Percentiles rank a stretch among this genome's conserved stretches.
Conservation (phyloP, 2,329 filamentous ascomycete species). For the Nothophaeocryptopus gaeumannii region DNA sequence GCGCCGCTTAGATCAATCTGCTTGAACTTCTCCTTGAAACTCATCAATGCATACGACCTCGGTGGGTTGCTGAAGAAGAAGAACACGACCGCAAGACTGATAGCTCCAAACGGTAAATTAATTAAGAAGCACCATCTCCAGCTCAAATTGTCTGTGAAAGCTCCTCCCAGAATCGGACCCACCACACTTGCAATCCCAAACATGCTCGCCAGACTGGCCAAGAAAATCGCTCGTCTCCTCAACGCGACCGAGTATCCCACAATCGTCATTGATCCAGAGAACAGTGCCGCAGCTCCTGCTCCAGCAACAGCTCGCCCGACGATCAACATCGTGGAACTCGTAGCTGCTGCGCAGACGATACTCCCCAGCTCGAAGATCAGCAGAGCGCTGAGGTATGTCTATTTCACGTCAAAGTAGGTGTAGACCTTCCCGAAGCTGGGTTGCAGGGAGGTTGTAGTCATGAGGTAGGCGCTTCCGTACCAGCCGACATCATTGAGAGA, state of each 20-base stretch:
- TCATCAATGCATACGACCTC: slow-evolving; percentile 11
- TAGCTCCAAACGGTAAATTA: slow-evolving; percentile 41
- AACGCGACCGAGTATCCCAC: slow-evolving; percentile 44
- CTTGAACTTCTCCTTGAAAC: slow-evolving; percentile 44
- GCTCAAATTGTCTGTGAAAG: slow-evolving; percentile 38
- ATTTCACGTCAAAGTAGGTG: slow-evolving; percentile 56
- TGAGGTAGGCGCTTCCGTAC: slow-evolving; percentile 47
- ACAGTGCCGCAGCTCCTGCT: slow-evolving; percentile 51
- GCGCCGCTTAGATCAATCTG: slow-evolving; percentile 51
- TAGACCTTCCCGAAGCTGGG: slow-evolving; percentile 57
- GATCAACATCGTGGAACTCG: slow-evolving; percentile 53
- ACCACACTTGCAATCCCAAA: slow-evolving; percentile 42
- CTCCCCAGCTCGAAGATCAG: slow-evolving; percentile 52
- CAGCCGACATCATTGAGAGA: slow-evolving; percentile 48
- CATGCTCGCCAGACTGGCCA: slow-evolving; percentile 37
- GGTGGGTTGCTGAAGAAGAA: slow-evolving; percentile 29
- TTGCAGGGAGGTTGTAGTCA: slow-evolving; percentile 41
- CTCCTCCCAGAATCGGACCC: slow-evolving; percentile 44
- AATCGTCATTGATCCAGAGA: slow-evolving; percentile 54
- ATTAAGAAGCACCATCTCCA: slow-evolving; percentile 35
- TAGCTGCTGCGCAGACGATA: slow-evolving; percentile 52
- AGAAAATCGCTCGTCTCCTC: slow-evolving; percentile 43
- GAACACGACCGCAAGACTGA: slow-evolving; percentile 36
- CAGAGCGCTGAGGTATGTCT: slow-evolving; percentile 50
- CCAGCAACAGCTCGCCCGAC: slow-evolving; percentile 56